These are phyloP conservation scores for Myxozyma neotropica DNA, from an alignment of 805 yeast genomes.

Conservation along the genomic window DNA sequence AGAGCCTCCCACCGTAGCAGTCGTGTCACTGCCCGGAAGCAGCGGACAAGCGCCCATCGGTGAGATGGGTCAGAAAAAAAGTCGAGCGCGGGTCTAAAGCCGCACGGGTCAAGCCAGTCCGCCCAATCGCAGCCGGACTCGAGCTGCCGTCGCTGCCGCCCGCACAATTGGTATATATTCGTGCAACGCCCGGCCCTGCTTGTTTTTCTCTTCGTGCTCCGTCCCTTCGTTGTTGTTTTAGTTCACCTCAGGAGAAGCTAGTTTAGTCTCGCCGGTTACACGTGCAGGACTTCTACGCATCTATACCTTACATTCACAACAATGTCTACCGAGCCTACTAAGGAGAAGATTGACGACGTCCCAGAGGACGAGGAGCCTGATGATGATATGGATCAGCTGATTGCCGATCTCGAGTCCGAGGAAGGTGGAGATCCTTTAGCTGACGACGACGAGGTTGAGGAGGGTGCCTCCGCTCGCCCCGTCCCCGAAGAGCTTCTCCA, in stretches of 20 bases:
- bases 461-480: conserved; percentile 66
- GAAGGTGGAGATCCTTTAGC: conserved; percentile 50
- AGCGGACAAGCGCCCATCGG: neutral
- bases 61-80: neutral
- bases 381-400: conserved; percentile 60
- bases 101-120: neutral
- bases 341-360: conserved; percentile 50
- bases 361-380: conserved; percentile 65
- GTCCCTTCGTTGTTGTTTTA: conserved; percentile 5
- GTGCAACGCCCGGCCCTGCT: conserved; percentile 16
- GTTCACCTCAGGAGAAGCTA: conserved; percentile 12
- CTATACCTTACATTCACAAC: neutral
- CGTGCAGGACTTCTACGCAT: conserved; percentile 1
- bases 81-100: neutral
- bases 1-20: neutral
- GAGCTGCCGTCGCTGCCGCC: conserved; percentile 14
- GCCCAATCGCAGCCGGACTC: conserved; percentile 4
- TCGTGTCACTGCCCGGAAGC: conserved; percentile 1
- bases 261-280: conserved; percentile 1
- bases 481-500: conserved; percentile 84
- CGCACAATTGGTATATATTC: conserved; percentile 20
- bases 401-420: conserved; percentile 71
- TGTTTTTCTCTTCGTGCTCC: neutral
- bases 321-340: conserved; percentile 37
- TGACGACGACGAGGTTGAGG: conserved; percentile 47